Conservation (phyloP, 345 rosid genomes). For the Hibiscus syriacus region DNA sequence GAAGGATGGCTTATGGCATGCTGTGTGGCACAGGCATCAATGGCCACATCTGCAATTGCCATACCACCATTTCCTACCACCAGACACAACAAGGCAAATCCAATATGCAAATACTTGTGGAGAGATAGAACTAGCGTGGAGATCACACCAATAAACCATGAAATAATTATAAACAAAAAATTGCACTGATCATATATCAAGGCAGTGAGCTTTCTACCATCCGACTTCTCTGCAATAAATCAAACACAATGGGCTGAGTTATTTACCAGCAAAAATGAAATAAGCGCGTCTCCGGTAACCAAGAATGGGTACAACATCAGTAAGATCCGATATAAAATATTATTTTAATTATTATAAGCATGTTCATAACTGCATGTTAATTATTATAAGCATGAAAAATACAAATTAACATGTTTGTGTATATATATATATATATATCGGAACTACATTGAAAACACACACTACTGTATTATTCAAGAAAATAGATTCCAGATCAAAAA, state of each 20-base stretch:
- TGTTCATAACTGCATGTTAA: too few relatives aligned
- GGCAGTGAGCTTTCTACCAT: too few relatives aligned
- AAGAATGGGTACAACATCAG: constrained; percentile 59
- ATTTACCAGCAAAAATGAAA: constrained; percentile 51
- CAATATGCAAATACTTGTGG: constrained; percentile 38
- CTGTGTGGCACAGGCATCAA: constrained; percentile 72
- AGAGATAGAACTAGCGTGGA: constrained; percentile 52
- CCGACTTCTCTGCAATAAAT: too few relatives aligned
- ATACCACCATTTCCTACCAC: constrained; percentile 48
- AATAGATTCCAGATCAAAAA: too few relatives aligned
- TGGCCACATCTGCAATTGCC: constrained; percentile 64
- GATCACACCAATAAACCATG: constrained; percentile 39
- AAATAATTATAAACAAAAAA: background rate
- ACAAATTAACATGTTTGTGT: too few relatives aligned
- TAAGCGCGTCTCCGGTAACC: constrained; percentile 68
- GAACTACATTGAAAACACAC: too few relatives aligned
- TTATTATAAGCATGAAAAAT: too few relatives aligned
- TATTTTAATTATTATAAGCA: too few relatives aligned
- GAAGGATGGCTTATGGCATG: constrained; percentile 51
- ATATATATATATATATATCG: too few relatives aligned
- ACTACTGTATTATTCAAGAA: too few relatives aligned
- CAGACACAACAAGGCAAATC: constrained; percentile 38
- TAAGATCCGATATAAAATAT: too few relatives aligned
- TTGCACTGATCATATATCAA: background rate
- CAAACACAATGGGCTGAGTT: background rate